phyloP scores from a whole-genome alignment of 192 early-diverging fungal species.

The Entomortierella chlamydospora region DNA sequence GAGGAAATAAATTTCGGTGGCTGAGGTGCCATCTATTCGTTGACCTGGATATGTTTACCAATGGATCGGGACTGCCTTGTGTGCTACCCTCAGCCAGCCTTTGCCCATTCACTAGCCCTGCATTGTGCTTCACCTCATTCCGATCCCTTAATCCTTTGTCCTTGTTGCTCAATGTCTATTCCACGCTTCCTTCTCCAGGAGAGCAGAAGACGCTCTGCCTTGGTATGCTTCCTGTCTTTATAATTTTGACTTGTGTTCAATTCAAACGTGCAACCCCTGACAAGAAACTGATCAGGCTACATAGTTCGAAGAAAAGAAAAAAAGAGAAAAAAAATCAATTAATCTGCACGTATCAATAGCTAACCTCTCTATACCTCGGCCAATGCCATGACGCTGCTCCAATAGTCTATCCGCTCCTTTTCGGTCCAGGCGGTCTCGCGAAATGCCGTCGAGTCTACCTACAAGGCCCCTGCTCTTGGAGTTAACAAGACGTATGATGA shows the following conservation, averaged over 20 bases:
- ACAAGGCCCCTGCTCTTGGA: conserved; percentile 62
- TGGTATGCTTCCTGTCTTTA: conserved; percentile 9
- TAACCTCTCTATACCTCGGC: neutral
- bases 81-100: neutral
- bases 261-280: neutral
- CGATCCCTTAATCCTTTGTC: neutral
- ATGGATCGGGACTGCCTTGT: conserved; percentile 10
- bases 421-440: conserved; percentile 26
- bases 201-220: conserved; percentile 21
- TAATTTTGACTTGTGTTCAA: neutral
- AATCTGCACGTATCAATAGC: neutral
- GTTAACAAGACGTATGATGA: conserved; percentile 81
- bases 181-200: conserved; percentile 35
- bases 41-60: neutral
- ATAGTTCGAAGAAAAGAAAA: neutral
- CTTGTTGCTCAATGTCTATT: conserved; percentile 21
- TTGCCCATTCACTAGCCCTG: neutral
- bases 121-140: neutral
- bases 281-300: conserved; percentile 11
- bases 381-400: neutral
- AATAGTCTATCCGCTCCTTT: conserved; percentile 38
- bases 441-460: conserved; percentile 42
- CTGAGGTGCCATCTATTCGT: neutral
- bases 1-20: neutral
- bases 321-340: neutral